phyloP scores from a whole-genome alignment of 2,329 filamentous ascomycete species.

The Amesomyces nigricolor region DNA sequence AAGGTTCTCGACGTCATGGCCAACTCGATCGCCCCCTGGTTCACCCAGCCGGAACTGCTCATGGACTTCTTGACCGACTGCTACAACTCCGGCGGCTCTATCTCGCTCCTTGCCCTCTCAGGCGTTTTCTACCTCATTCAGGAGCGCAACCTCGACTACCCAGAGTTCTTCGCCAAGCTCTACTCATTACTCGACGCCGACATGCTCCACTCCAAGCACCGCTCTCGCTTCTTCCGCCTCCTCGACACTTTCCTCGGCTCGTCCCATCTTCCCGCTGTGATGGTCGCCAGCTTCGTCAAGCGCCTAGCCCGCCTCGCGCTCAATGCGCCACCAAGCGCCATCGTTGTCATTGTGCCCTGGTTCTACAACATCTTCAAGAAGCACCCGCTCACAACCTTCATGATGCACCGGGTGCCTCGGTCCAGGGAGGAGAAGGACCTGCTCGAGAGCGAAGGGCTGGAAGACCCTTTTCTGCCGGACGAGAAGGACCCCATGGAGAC shows the following conservation, averaged over 20 bases:
- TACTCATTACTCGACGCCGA: conserved; percentile 86
- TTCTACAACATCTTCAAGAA: conserved; percentile 90
- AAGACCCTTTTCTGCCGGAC: conserved; percentile 70
- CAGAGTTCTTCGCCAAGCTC: conserved; percentile 86
- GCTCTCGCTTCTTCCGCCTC: conserved; percentile 87
- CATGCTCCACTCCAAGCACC: conserved; percentile 87
- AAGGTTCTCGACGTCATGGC: conserved; percentile 69
- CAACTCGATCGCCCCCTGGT: conserved; percentile 79
- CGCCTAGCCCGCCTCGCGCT: conserved; percentile 77
- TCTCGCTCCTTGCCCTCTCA: conserved; percentile 79
- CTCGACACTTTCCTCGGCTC: conserved; percentile 86
- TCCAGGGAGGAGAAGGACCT: conserved; percentile 52
- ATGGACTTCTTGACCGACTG: conserved; percentile 97
- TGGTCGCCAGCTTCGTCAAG: conserved; percentile 96
- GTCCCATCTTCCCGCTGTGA: conserved; percentile 81
- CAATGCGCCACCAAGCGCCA: conserved; percentile 81
- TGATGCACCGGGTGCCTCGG: conserved; percentile 76
- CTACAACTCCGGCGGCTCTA: conserved; percentile 80
- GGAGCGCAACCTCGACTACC: conserved; percentile 92
- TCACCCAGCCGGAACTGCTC: conserved; percentile 77
- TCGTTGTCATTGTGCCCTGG: conserved; percentile 86
- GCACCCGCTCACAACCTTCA: conserved; percentile 88
- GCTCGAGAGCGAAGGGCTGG: conserved; percentile 54
- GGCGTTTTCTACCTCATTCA: conserved; percentile 94
- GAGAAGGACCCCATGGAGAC: conserved; percentile 83